These are phyloP conservation scores for Monosporascus sp. DNA, from an alignment of 2,329 filamentous ascomycete species.

Conservation along the genomic window DNA sequence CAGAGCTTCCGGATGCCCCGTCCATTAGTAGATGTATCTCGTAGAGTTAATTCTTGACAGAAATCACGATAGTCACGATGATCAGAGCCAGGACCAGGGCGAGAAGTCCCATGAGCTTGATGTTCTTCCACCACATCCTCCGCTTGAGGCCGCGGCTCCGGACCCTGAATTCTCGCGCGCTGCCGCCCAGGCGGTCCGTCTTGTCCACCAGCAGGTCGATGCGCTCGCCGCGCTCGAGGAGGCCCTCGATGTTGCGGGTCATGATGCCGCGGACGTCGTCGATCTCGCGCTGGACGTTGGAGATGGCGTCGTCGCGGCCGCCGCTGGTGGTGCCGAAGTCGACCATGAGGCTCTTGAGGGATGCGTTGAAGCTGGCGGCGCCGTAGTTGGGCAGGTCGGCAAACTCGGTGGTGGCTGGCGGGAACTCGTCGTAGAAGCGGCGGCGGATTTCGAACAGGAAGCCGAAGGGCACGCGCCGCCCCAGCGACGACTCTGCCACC, in stretches of 20 bases:
- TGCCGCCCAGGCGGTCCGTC: slow-evolving; percentile 86
- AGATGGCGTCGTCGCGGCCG: slow-evolving; percentile 73
- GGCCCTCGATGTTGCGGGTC: slow-evolving; percentile 89
- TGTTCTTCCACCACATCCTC: slow-evolving; percentile 99
- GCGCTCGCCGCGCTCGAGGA: slow-evolving; percentile 84
- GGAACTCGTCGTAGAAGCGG: slow-evolving; percentile 71
- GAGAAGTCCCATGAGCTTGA: slow-evolving; percentile 83
- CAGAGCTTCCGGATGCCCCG: too few species aligned
- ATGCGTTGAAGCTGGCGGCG: slow-evolving; percentile 77
- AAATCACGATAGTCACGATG: slow-evolving; percentile 49
- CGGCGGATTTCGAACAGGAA: slow-evolving; percentile 88
- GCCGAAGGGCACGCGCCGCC: slow-evolving; percentile 85
- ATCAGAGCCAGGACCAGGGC: slow-evolving; percentile 61
- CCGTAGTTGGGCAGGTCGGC: slow-evolving; percentile 80
- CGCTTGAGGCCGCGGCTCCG: slow-evolving; percentile 80
- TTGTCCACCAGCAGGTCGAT: slow-evolving; percentile 95
- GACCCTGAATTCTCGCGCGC: slow-evolving; percentile 83
- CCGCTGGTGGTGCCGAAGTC: slow-evolving; percentile 76
- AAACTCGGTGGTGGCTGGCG: slow-evolving; percentile 64
- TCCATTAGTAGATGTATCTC: not conserved
- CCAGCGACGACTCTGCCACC: slow-evolving; percentile 73
- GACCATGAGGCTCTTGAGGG: slow-evolving; percentile 72
- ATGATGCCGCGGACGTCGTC: slow-evolving; percentile 89
- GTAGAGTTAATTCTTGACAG: slow-evolving; percentile 36
- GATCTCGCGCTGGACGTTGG: slow-evolving; percentile 81